These are phyloP conservation scores for Kluyveromyces nonfermentans DNA, from an alignment of 805 yeast species.

Conservation along the genomic window DNA sequence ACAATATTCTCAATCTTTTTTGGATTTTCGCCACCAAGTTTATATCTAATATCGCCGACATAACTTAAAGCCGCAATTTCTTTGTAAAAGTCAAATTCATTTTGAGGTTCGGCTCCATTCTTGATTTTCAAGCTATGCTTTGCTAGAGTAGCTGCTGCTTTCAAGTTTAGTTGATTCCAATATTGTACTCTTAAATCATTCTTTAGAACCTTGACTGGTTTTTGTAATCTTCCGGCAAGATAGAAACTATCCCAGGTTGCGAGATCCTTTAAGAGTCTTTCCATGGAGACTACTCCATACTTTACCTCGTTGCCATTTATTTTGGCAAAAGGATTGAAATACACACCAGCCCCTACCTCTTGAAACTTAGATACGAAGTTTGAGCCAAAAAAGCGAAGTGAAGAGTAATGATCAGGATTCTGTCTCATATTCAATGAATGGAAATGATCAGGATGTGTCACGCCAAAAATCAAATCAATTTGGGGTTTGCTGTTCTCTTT, in stretches of 20 bases:
- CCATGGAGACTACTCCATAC: constrained; percentile 75
- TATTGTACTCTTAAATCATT: constrained; percentile 55
- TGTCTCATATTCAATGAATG: constrained; percentile 63
- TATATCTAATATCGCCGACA: constrained; percentile 82
- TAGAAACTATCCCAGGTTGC: constrained; percentile 81
- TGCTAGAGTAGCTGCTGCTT: constrained; percentile 64
- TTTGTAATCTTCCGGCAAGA: constrained; percentile 86
- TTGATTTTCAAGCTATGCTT: constrained; percentile 29
- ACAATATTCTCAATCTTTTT: constrained; percentile 82
- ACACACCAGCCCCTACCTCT: constrained; percentile 78
- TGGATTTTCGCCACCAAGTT: constrained; percentile 86
- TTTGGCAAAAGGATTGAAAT: constrained; percentile 82
- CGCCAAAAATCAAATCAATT: constrained; percentile 78
- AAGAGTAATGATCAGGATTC: constrained; percentile 71
- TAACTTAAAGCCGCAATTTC: constrained; percentile 76
- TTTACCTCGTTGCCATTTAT: constrained; percentile 56
- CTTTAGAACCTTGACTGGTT: constrained; percentile 73
- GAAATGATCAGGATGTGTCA: constrained; percentile 64
- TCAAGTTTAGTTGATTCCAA: constrained; percentile 66
- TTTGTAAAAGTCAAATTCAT: constrained; percentile 60
- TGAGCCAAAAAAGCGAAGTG: constrained; percentile 51
- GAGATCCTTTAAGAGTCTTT: constrained; percentile 55
- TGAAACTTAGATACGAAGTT: constrained; percentile 48
- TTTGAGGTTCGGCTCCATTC: constrained; percentile 29
- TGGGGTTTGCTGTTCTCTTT: constrained; percentile 44